Base-by-base conservation (phyloP, 1,284 basidiomycete genomes). In the Leucoagaricus sp. region DNA sequence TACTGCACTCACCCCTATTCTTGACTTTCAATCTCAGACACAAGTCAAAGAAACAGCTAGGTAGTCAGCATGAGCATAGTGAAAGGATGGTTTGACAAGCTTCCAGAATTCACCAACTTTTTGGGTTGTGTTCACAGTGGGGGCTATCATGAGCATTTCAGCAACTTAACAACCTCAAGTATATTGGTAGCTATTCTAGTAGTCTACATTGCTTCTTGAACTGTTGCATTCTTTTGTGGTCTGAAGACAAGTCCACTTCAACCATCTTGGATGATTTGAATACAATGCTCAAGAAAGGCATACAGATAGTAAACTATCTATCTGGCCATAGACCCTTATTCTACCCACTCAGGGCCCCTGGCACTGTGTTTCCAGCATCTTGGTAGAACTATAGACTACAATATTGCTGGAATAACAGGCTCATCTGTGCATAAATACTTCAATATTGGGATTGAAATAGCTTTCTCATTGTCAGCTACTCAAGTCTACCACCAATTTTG, bases 371-470 rank as follows among this genome's bases (percentile, higher is more conserved):
- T 1, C 78, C 77, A 28, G 72, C 71, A 19, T 69, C 65, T 12
- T 76, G 70, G 69, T 81, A 79, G 80, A 79, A 80, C 56, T 72
- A 73, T 10, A 68, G 75, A 28, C 36, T 69, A 29, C 46, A 61
- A 53, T 75, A 74, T 54, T 57, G 67, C 5, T 81, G 78, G 78
- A 57, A 58, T 17, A 72, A 73, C 69, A 68, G 76, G 38, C 59
- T 65, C 36, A 65, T 61, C 10, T 65, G 72, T 70, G 63, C 17
- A n/a, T n/a, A n/a, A n/a, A n/a, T n/a, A n/a, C n/a, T n/a, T n/a
- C n/a, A n/a, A n/a, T n/a, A n/a, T n/a, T n/a, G n/a, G n/a, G n/a
- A n/a, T n/a, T n/a, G n/a, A n/a, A n/a, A 60, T 57, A 19, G 12
- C 26, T 19, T 15, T 6, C 41, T 12, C 31, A 33, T 33, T 33